Evolutionary conservation across 2,329 filamentous ascomycete species (phyloP).

Genomic region (Sporothrix curviconia): DNA sequence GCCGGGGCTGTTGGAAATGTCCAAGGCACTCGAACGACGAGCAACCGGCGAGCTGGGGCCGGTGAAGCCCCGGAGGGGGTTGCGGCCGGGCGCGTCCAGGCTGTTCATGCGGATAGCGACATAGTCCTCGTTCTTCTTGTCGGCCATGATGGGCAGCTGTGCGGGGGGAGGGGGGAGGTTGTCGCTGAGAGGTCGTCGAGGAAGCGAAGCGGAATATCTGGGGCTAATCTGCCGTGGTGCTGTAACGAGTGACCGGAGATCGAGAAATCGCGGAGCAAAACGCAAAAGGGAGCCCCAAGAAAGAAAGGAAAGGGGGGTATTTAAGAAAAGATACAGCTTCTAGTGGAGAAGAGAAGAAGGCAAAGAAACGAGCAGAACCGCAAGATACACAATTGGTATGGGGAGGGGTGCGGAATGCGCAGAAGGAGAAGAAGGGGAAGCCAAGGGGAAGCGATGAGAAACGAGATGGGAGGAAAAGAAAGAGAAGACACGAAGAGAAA

Average conservation of each 20-base stretch:
- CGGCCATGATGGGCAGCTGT: conserved; percentile 60
- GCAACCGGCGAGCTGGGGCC: not conserved
- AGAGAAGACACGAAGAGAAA: not conserved
- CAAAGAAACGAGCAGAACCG: no score
- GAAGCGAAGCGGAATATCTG: not conserved
- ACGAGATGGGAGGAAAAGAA: not conserved
- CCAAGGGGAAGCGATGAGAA: not conserved
- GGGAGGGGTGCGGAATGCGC: not conserved
- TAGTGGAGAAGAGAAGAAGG: no score
- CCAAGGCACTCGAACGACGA: conserved; percentile 45
- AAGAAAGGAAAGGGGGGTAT: not conserved
- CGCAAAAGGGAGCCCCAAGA: no score
- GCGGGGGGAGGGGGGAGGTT: not conserved
- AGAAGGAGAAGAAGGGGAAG: not conserved
- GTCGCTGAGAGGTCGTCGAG: not conserved
- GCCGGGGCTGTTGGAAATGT: conserved; percentile 70
- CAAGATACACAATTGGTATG: no score
- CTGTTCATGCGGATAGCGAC: conserved; percentile 64
- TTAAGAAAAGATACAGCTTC: no score
- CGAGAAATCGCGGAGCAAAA: no score
- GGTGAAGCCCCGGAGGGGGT: conserved; percentile 26
- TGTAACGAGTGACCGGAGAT: no score
- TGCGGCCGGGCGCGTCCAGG: conserved; percentile 40
- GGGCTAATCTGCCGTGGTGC: not conserved
- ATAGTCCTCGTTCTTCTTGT: conserved; percentile 85